Percentiles rank a stretch among this genome's conserved stretches.
These are phyloP conservation scores for Phlebopus sp. DNA, from an alignment of 1,284 basidiomycete species.

Conservation along the genomic window DNA sequence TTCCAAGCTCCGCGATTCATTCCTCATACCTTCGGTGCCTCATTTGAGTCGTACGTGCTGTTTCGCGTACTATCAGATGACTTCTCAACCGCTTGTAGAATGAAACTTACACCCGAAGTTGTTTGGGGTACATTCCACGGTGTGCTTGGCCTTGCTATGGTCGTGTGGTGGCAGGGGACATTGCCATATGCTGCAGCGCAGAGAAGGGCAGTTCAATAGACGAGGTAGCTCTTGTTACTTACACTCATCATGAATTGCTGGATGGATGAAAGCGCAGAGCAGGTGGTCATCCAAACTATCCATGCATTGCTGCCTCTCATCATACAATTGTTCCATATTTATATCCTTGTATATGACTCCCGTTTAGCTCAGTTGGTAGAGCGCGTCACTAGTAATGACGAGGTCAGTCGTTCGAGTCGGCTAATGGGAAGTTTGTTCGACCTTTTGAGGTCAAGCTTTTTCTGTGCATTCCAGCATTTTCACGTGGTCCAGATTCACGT, in stretches of 20 bases:
- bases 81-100: conserved; percentile 33
- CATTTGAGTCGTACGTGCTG: conserved; percentile 54
- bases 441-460: too few relatives aligned
- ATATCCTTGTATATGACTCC: too few relatives aligned
- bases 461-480: too few relatives aligned
- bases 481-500: too few relatives aligned
- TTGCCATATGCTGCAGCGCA: conserved; percentile 50
- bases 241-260: too few relatives aligned
- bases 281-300: too few relatives aligned
- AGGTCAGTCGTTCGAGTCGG: conserved; percentile 32
- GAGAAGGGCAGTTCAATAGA: conserved; percentile 21
- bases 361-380: conserved; percentile 60
- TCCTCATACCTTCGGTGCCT: conserved; percentile 62
- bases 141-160: conserved; percentile 61
- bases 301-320: too few relatives aligned
- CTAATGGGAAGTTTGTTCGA: conserved; percentile 14
- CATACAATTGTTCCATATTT: too few relatives aligned
- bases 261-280: too few relatives aligned
- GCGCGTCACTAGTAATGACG: conserved; percentile 56
- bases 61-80: background rate
- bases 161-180: conserved; percentile 74
- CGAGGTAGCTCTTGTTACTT: too few relatives aligned
- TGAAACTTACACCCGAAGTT: conserved; percentile 61
- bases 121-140: conserved; percentile 70
- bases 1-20: conserved; percentile 78